Conservation (phyloP, 192 early-diverging fungal genomes). For the Umbelopsis sp. region DNA sequence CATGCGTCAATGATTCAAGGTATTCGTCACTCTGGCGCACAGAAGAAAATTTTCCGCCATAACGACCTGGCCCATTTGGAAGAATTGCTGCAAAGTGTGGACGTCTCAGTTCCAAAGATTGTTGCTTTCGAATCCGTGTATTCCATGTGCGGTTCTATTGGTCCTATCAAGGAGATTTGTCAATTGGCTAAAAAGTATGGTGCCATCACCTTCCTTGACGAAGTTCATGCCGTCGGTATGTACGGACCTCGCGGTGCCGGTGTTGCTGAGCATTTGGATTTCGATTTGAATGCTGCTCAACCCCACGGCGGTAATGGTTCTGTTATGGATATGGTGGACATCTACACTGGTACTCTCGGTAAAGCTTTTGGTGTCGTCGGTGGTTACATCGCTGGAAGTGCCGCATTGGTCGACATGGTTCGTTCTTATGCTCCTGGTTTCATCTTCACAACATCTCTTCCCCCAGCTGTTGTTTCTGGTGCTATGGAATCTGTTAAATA, state of each 20-base stretch:
- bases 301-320: slow-evolving; percentile 51
- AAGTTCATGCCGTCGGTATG: slow-evolving; percentile 99
- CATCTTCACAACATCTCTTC: slow-evolving; percentile 99
- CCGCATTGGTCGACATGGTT: slow-evolving; percentile 90
- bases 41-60: slow-evolving; percentile 91
- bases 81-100: slow-evolving; percentile 75
- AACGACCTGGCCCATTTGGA: slow-evolving; percentile 93
- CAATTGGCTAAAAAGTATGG: slow-evolving; percentile 92
- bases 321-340: slow-evolving; percentile 88
- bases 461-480: slow-evolving; percentile 89
- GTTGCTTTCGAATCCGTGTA: slow-evolving; percentile 97
- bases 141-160: slow-evolving; percentile 96
- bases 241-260: slow-evolving; percentile 92
- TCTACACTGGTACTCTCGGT: slow-evolving; percentile 94
- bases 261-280: slow-evolving; percentile 93
- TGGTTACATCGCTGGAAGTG: slow-evolving; percentile 93
- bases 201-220: slow-evolving; percentile 95
- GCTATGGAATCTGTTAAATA: slow-evolving; percentile 92
- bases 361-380: slow-evolving; percentile 98
- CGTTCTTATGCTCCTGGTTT: slow-evolving; percentile 98
- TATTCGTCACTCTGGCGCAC: slow-evolving; percentile 86
- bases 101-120: slow-evolving; percentile 88
- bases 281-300: slow-evolving; percentile 62
- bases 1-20: slow-evolving; percentile 99
- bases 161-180: slow-evolving; percentile 89